Conservation (phyloP, 2,329 filamentous ascomycete species). For the Pyricularia grisea region DNA sequence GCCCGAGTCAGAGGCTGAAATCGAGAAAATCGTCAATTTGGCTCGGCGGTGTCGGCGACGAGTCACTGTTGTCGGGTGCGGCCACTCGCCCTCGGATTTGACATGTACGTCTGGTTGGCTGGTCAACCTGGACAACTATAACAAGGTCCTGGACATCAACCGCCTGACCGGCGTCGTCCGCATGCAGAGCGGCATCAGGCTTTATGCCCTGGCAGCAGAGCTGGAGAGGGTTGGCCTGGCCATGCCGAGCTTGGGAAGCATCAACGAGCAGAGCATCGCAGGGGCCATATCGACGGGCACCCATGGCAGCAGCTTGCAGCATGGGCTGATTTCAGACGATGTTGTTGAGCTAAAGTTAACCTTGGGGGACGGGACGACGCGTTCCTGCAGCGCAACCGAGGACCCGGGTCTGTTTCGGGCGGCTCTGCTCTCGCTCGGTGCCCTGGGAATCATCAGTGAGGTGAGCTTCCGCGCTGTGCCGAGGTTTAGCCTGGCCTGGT, state of each 20-base stretch:
- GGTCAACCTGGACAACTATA: slow-evolving; percentile 81
- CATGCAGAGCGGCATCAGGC: slow-evolving; percentile 81
- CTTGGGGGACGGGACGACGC: slow-evolving; percentile 67
- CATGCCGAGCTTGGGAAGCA: slow-evolving; percentile 88
- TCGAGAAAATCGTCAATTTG: slow-evolving; percentile 74
- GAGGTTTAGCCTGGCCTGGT: slow-evolving; percentile 78
- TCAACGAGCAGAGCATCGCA: slow-evolving; percentile 87
- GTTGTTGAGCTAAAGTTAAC: slow-evolving; percentile 70
- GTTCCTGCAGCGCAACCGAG: slow-evolving; percentile 56
- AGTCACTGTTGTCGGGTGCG: slow-evolving; percentile 79
- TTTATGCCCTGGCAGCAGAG: slow-evolving; percentile 63
- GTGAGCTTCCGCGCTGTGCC: slow-evolving; percentile 76
- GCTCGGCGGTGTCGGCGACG: slow-evolving; percentile 74
- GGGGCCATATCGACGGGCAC: slow-evolving; percentile 90
- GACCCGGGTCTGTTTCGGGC: slow-evolving; percentile 80
- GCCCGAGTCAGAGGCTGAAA: slow-evolving; percentile 67
- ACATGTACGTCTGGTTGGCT: slow-evolving; percentile 94
- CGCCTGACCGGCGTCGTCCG: slow-evolving; percentile 51
- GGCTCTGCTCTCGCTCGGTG: slow-evolving; percentile 77
- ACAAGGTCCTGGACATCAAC: slow-evolving; percentile 62
- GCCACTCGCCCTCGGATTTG: slow-evolving; percentile 83
- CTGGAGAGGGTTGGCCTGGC: slow-evolving; percentile 70
- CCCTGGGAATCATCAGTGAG: slow-evolving; percentile 83
- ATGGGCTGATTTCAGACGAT: slow-evolving; percentile 77
- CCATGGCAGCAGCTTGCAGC: slow-evolving; percentile 76